Evolutionary conservation across 371 early-diverging fungal species (phyloP).

Genomic region (Lichtheimia ramosa): DNA sequence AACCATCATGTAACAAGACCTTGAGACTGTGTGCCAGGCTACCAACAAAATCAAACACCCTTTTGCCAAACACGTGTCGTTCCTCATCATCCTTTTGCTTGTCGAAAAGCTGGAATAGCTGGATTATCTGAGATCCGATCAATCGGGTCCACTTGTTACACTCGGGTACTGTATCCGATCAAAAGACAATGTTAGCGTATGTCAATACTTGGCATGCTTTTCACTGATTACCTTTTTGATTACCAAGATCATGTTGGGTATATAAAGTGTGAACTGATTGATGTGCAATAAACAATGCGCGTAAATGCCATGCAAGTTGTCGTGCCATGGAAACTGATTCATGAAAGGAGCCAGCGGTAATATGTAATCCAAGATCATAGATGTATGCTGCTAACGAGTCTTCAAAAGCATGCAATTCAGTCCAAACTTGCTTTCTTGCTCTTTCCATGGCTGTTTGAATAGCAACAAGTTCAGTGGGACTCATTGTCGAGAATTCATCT

Average conservation of each 20-base stretch:
- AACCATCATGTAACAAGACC: conserved; percentile 76
- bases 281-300: conserved; percentile 81
- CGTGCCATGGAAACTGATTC: conserved; percentile 82
- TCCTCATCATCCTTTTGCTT: conserved; percentile 40
- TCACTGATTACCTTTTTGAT: too few relatives aligned
- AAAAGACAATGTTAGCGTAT: background rate
- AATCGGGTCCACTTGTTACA: conserved; percentile 10
- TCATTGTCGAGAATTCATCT: conserved; percentile 1
- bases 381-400: conserved; percentile 92
- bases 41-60: conserved; percentile 82
- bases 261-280: conserved; percentile 42
- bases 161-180: background rate
- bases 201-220: background rate
- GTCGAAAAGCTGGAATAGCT: conserved; percentile 80
- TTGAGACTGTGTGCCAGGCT: conserved; percentile 87
- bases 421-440: conserved; percentile 14
- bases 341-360: conserved; percentile 73
- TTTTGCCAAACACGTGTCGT: conserved; percentile 62
- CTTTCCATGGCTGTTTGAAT: conserved; percentile 10
- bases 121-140: conserved; percentile 59
- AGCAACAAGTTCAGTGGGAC: conserved; percentile 6
- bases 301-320: conserved; percentile 84
- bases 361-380: conserved; percentile 86
- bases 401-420: conserved; percentile 41
- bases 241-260: too few relatives aligned